phyloP scores from a whole-genome alignment of 2,329 filamentous ascomycete species.

The Hortaea werneckii region DNA sequence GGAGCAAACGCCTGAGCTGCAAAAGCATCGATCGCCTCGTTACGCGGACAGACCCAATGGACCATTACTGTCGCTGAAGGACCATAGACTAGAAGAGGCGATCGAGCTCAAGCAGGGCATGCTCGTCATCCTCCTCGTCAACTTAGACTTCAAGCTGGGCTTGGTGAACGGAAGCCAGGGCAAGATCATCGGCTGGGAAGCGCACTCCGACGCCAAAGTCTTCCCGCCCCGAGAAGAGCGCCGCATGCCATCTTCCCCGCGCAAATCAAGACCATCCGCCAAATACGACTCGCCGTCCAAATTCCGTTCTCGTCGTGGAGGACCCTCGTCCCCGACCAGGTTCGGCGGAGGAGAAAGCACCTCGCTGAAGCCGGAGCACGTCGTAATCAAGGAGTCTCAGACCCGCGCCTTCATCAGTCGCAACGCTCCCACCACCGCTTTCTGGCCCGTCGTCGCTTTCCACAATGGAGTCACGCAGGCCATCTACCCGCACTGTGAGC shows the following conservation, averaged over 20 bases:
- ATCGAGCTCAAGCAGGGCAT: slow-evolving; percentile 41
- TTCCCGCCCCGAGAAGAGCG: slow-evolving; percentile 12
- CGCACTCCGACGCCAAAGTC: too few species aligned
- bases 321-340: too few species aligned
- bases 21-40: neutral
- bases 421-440: too few species aligned
- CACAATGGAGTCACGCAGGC: slow-evolving; percentile 33
- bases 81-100: slow-evolving; percentile 37
- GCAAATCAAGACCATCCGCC: too few species aligned
- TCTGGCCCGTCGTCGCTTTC: slow-evolving; percentile 40
- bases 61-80: slow-evolving; percentile 14
- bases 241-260: too few species aligned
- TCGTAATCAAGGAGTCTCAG: too few species aligned
- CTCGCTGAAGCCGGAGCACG: too few species aligned
- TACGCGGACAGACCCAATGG: slow-evolving; percentile 8
- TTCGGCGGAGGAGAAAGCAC: too few species aligned
- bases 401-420: too few species aligned
- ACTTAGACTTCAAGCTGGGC: slow-evolving; percentile 33
- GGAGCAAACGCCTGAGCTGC: slow-evolving; percentile 20
- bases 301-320: too few species aligned
- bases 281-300: neutral
- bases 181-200: slow-evolving; percentile 26
- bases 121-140: slow-evolving; percentile 43
- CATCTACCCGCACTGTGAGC: slow-evolving; percentile 42
- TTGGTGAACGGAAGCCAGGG: slow-evolving; percentile 43